These are phyloP conservation scores for Blastocystis hominis DNA, from an alignment of 352 stramenopile genomes.

Conservation along the genomic window DNA sequence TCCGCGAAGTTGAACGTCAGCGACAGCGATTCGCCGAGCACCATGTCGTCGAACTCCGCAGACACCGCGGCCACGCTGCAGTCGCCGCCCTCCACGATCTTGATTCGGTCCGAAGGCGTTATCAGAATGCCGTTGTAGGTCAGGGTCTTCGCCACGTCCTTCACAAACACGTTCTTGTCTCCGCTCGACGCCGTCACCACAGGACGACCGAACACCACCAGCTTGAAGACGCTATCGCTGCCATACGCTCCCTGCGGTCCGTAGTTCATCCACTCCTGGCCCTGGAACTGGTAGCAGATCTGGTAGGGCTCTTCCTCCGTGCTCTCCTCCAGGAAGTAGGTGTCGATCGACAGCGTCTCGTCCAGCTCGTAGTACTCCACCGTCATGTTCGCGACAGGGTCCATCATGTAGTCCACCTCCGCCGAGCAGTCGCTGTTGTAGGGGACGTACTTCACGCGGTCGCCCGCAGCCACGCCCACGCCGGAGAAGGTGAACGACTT, in stretches of 20 bases:
- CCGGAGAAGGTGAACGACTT: constrained; percentile 26
- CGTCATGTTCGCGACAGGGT: neutral
- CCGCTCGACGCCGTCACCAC: neutral
- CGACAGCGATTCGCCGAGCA: neutral
- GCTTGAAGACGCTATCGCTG: neutral
- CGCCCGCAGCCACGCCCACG: constrained; percentile 5
- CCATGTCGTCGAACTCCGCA: constrained; percentile 40
- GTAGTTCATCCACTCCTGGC: constrained; percentile 52
- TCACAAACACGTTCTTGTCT: constrained; percentile 50
- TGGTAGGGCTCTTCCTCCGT: constrained; percentile 43
- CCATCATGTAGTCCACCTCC: constrained; percentile 27
- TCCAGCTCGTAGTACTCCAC: constrained; percentile 42
- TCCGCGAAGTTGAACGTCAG: constrained; percentile 41
- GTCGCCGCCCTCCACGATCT: constrained; percentile 24
- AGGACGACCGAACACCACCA: constrained; percentile 51
- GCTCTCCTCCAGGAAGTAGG: constrained; percentile 48
- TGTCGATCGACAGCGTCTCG: neutral
- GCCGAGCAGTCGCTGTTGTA: neutral
- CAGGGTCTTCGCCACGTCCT: constrained; percentile 40
- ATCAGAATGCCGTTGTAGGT: constrained; percentile 13
- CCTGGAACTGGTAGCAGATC: constrained; percentile 54
- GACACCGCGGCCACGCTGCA: neutral
- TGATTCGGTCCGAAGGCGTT: neutral
- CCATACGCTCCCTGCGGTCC: constrained; percentile 26
- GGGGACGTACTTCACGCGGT: constrained; percentile 49